These are phyloP conservation scores for Mrakia frigida DNA, from an alignment of 768 basidiomycete species.

Conservation along the genomic window DNA sequence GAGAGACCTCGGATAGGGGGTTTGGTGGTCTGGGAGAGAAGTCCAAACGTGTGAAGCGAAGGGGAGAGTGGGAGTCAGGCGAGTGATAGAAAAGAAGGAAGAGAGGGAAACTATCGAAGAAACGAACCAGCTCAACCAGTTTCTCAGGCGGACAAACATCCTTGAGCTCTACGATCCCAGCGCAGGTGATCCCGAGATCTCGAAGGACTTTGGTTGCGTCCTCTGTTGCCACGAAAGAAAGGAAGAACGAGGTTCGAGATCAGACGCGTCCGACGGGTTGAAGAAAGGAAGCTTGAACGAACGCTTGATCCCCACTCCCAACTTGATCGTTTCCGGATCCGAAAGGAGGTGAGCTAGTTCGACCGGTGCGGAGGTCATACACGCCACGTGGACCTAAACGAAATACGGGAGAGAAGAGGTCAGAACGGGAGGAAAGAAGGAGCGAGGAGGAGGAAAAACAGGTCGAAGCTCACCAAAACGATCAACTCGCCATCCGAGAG, in stretches of 20 bases:
- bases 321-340: conserved; percentile 56
- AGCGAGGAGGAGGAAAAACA: conserved; percentile 39
- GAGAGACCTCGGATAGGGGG: neutral
- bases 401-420: neutral
- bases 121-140: neutral
- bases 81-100: neutral
- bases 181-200: conserved; percentile 8
- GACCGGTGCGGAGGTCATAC: neutral
- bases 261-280: neutral
- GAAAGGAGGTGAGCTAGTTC: conserved; percentile 54
- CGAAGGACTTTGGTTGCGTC: conserved; percentile 7
- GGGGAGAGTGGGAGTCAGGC: neutral
- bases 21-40: neutral
- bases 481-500: conserved; percentile 57
- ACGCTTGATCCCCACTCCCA: conserved; percentile 65
- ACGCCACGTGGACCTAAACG: conserved; percentile 39
- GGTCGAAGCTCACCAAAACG: conserved; percentile 58
- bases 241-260: neutral
- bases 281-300: neutral
- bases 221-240: neutral
- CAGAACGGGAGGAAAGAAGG: neutral
- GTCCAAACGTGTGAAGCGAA: too few relatives aligned
- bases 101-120: neutral
- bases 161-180: conserved; percentile 11
- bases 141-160: conserved; percentile 13